phyloP scores from a whole-genome alignment of 2,329 filamentous ascomycete species.

The Aureobasidium sp. region DNA sequence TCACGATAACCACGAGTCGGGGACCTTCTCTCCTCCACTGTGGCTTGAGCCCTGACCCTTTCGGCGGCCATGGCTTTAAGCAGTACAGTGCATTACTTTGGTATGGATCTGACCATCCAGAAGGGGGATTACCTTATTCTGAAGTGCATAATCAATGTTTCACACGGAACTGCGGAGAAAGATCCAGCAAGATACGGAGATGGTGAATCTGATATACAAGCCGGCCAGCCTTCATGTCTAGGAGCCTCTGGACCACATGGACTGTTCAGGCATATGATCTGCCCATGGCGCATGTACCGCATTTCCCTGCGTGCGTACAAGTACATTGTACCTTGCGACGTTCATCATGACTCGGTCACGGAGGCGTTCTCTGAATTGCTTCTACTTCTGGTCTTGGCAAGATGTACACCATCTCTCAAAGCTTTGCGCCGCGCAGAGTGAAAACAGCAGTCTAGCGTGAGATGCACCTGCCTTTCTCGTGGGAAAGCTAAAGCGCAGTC shows the following conservation, averaged over 20 bases:
- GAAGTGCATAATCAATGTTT: neutral
- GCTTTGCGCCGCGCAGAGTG: conserved; percentile 8
- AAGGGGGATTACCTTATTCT: neutral
- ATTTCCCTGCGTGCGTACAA: neutral
- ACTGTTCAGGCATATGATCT: neutral
- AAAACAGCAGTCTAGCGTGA: neutral
- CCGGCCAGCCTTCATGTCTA: neutral
- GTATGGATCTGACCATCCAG: neutral
- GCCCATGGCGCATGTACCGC: neutral
- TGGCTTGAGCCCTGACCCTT: conserved; percentile 4
- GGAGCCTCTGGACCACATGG: neutral
- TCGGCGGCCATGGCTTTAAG: neutral
- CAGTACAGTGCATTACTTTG: neutral
- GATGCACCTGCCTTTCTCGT: neutral
- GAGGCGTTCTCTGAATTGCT: neutral
- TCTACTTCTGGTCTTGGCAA: neutral
- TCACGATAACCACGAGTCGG: neutral
- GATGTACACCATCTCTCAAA: neutral
- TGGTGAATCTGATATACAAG: neutral
- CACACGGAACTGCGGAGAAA: neutral
- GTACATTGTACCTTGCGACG: neutral
- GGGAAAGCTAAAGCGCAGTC: neutral
- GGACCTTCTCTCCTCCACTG: neutral
- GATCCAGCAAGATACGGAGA: neutral
- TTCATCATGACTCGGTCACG: conserved; percentile 5